A percentile compares a stretch with the other conserved stretches of the same genome.
Evolutionary conservation across 257 asterid species (phyloP).

Genomic region (Catharanthus roseus): DNA sequence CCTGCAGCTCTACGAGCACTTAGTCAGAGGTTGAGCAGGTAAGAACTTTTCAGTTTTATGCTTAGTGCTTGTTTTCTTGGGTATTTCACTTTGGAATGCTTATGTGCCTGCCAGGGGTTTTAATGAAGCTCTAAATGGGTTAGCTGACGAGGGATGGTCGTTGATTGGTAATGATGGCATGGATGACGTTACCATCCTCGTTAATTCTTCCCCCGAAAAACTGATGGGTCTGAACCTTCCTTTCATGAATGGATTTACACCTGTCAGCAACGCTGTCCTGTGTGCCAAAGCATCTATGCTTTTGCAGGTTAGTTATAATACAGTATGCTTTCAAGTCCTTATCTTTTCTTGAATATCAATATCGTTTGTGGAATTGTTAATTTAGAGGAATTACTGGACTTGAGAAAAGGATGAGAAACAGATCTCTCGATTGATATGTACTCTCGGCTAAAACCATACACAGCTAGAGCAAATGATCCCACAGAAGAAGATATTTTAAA

Average conservation of each 20-base stretch:
- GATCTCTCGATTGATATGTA: background rate
- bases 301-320: conserved; percentile 46
- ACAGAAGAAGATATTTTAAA: background rate
- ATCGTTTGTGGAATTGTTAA: background rate
- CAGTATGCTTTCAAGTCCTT: background rate
- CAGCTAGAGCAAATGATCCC: too few species aligned
- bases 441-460: background rate
- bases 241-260: conserved; percentile 56
- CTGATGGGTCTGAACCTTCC: conserved; percentile 64
- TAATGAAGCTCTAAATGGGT: conserved; percentile 83
- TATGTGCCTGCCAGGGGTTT: conserved; percentile 53
- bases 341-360: background rate
- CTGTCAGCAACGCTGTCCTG: conserved; percentile 59
- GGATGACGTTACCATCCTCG: conserved; percentile 73
- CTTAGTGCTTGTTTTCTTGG: background rate
- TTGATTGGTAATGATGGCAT: conserved; percentile 61
- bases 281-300: conserved; percentile 96
- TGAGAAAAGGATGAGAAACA: background rate
- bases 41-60: background rate
- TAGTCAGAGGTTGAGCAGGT: conserved; percentile 84
- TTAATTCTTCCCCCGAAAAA: conserved; percentile 77
- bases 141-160: conserved; percentile 82
- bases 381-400: background rate
- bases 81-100: background rate
- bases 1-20: conserved; percentile 87